Base-by-base conservation (phyloP, 2,329 filamentous ascomycete genomes). In the Purpureocillium lavendulum region DNA sequence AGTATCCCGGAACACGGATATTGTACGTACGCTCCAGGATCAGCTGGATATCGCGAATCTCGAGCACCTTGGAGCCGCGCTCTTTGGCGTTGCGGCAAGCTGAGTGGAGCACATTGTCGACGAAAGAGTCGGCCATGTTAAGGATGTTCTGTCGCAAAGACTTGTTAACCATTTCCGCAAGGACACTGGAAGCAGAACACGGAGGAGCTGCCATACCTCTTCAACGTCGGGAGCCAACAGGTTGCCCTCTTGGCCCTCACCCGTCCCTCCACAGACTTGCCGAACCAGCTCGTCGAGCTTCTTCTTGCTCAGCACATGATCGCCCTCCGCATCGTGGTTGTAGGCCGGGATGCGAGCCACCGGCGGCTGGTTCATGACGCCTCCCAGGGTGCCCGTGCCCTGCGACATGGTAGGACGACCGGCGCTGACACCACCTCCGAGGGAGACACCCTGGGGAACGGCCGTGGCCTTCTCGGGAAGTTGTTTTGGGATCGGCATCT, bases 291-390 rank as follows among this genome's bases (percentile, higher is more conserved):
- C 90, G 55, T 98, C 89, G 31, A 98, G 73, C 66, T 95, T 97
- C 67, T 94, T 94, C 76, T 96, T 96, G 66, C 84, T 94, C n/a
- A 98, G 70, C 1, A 98, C 84, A 33, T 89, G 82, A 53, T 96
- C 88, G 18, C 87, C 88, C 56, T 95, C 89, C 24, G 87, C 86
- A 58, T 97, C 90, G 42, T 96, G 80, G 41, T 87, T 85, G 60
- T 87, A 94, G 0, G 81, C 79, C 0, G 88, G 87, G 33, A 87
- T 78, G 55, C 88, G 89, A 40, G 81, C 70, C 44, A 97, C 75
- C 2, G 87, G 86, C 1, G 92, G 89, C 54, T 95, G 88, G 38
- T 82, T 82, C 74, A 96, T 85, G 36, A 92, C 82, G 39, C 88
- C 88, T 39, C 84, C 84, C 1, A 84, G 75, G 7, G 80, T 80